Conservation (phyloP, 2,329 filamentous ascomycete species). For the Fusarium paranaense region DNA sequence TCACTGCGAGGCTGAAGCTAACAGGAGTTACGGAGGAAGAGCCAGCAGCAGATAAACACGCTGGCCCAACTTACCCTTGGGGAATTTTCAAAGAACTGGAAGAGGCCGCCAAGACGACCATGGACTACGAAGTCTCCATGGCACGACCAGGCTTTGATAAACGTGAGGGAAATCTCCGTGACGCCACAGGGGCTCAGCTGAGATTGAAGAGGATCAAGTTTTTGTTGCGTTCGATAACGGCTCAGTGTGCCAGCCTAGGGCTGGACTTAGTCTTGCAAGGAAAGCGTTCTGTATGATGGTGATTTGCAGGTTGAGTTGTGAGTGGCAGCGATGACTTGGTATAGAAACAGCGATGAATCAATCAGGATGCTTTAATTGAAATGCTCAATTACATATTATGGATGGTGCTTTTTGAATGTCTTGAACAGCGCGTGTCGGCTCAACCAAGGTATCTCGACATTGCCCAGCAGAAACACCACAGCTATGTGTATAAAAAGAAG, state of each 20-base stretch:
- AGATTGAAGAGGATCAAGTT: background rate
- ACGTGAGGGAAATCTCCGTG: background rate
- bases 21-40: background rate
- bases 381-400: conserved; percentile 12
- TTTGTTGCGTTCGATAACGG: background rate
- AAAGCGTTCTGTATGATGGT: background rate
- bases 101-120: background rate
- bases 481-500: conserved; percentile 12
- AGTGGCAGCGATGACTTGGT: background rate
- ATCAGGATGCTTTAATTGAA: background rate
- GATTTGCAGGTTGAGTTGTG: background rate
- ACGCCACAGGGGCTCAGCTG: background rate
- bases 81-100: background rate
- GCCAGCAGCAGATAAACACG: background rate
- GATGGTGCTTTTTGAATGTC: background rate
- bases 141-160: background rate
- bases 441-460: conserved; percentile 20
- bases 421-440: conserved; percentile 1
- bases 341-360: background rate
- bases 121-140: background rate
- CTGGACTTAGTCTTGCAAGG: background rate
- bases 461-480: conserved; percentile 14
- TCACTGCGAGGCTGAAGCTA: background rate
- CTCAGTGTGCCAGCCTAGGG: background rate
- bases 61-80: background rate